Conservation (phyloP, 768 basidiomycete genomes). For the Pisolithus microcarpus region DNA sequence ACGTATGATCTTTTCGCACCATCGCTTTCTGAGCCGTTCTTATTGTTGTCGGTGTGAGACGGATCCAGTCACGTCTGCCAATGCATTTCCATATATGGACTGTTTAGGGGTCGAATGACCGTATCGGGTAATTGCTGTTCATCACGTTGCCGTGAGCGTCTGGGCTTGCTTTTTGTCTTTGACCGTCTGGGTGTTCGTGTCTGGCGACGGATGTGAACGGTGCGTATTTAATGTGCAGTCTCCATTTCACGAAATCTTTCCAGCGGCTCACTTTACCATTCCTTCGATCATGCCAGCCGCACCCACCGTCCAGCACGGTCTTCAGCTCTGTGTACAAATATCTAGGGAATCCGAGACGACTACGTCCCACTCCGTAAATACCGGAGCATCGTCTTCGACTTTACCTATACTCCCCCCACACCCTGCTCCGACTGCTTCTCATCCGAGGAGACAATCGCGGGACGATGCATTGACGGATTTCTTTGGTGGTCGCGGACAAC, state of each 20-base stretch:
- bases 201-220: not conserved
- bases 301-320: not conserved
- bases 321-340: conserved; percentile 16
- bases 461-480: conserved; percentile 27
- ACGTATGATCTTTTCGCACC: conserved; percentile 16
- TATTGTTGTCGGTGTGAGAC: conserved; percentile 26
- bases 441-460: conserved; percentile 18
- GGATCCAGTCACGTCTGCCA: not conserved
- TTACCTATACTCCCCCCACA: conserved; percentile 18
- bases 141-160: not conserved
- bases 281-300: not conserved
- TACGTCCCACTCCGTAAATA: conserved; percentile 7
- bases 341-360: conserved; percentile 20
- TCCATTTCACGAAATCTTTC: not conserved
- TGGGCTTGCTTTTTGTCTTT: conserved; percentile 23
- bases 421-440: conserved; percentile 11
- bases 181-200: too few species aligned
- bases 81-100: conserved; percentile 2
- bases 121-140: not conserved
- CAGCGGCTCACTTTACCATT: too few species aligned
- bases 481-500: conserved; percentile 23
- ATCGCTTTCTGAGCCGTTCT: conserved; percentile 11
- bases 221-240: conserved; percentile 18
- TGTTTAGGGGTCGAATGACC: not conserved
- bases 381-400: conserved; percentile 7